Base-by-base conservation (phyloP, 768 basidiomycete genomes). In the Gloeophyllum trabeum region DNA sequence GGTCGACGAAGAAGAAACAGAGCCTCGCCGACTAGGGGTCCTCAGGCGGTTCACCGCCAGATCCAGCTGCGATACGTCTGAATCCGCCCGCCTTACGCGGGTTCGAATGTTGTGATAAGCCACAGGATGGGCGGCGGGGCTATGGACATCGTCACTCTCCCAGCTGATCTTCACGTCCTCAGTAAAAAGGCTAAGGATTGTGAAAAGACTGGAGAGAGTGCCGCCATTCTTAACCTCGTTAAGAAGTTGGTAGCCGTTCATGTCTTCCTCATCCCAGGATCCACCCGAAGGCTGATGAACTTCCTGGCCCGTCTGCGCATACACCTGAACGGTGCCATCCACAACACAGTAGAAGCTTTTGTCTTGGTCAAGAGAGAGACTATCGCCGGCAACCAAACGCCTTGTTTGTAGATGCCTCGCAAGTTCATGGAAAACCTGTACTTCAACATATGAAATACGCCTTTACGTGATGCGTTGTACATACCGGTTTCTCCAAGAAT, bases 311-410 rank as follows among this genome's bases (percentile, higher is more conserved):
- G 80, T 78, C 45, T 76, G 75, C 13, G 88, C 88, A 57, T 75
- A 96, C 7, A 98, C 90, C 54, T 99, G 90, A 12, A 94, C 94
- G 46, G 75, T 84, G n/a, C 96, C 96, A 58, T 99, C 96, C 24
- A 98, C 83, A 24, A 99, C 94, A 57, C 91, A 97, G 61, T 97
- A 98, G 62, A 99, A 99, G 48, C 82, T 91, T 53, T 89, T 89
- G 63, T 97, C 87, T 54, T 86, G 75, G 50, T 92, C 85, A 3
- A 97, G 72, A 22, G 87, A 83, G 45, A 97, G 72, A 40, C 86
- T 94, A 52, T 99, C 96, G 3, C 96, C 94, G 4, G 96, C 96
- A 40, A 96, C 86, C 18, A 99, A 66, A n/a, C 93, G 70, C 47
- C 91, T 75, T 2, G 96, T 99, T 60, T 98, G 94, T 13, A 99